Percentiles rank a stretch among this genome's conserved stretches.
phyloP scores from a whole-genome alignment of 2,329 filamentous ascomycete species.

The Nothophoma quercina region DNA sequence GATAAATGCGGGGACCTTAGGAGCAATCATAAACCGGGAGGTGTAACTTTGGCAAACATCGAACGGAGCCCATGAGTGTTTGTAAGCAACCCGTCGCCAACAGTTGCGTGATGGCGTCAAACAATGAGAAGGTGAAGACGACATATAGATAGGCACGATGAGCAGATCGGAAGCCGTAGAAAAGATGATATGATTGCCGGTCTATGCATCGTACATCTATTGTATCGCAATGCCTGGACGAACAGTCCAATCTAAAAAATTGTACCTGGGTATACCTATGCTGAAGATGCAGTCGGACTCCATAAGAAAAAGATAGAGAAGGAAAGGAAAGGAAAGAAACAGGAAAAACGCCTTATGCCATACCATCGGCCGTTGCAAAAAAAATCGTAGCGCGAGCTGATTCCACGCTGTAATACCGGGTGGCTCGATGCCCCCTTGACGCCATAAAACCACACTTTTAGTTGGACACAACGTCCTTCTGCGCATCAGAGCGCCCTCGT shows the following conservation, averaged over 20 bases:
- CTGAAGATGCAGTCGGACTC: slow-evolving; percentile 5
- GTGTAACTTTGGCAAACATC: background rate
- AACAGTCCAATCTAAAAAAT: slow-evolving; percentile 5
- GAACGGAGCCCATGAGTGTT: too few relatives aligned
- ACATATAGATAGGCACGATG: too few relatives aligned
- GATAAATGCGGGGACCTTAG: background rate
- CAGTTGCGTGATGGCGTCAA: too few relatives aligned
- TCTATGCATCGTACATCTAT: background rate
- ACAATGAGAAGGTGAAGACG: too few relatives aligned
- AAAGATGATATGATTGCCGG: background rate
- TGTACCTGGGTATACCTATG: slow-evolving; percentile 12
- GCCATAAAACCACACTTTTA: slow-evolving; percentile 8
- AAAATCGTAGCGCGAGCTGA: background rate
- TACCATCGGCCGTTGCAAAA: background rate
- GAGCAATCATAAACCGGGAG: background rate
- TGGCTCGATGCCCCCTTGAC: background rate
- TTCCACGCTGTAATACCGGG: background rate
- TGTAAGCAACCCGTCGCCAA: too few relatives aligned
- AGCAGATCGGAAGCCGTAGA: background rate
- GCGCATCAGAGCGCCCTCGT: slow-evolving; percentile 23
- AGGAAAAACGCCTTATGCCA: background rate
- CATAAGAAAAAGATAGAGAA: background rate
- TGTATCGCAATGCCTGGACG: background rate
- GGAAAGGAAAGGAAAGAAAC: background rate
- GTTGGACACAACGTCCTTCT: slow-evolving; percentile 7